Conservation (phyloP, 352 stramenopile genomes). For the Pseudoperonospora humuli region DNA sequence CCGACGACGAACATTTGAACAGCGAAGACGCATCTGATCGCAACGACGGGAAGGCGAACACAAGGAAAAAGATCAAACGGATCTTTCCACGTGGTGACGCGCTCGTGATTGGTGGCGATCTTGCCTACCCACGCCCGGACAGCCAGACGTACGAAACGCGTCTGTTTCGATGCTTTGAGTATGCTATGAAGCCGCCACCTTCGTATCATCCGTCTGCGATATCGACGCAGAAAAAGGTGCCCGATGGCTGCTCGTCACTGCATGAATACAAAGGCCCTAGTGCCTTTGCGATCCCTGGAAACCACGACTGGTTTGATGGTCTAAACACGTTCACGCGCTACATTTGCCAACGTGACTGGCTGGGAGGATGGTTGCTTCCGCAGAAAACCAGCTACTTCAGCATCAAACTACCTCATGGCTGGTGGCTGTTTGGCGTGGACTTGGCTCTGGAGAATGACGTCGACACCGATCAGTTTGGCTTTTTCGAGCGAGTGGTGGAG, state of each 20-base stretch:
- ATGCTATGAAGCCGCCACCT: constrained; percentile 87
- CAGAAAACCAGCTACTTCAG: constrained; percentile 91
- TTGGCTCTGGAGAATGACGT: constrained; percentile 89
- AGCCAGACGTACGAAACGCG: constrained; percentile 85
- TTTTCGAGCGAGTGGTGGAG: constrained; percentile 82
- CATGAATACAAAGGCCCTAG: constrained; percentile 62
- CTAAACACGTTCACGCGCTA: constrained; percentile 89
- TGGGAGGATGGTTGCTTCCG: constrained; percentile 88
- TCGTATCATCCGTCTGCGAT: constrained; percentile 86
- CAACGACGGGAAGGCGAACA: constrained; percentile 21
- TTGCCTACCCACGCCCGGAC: constrained; percentile 89
- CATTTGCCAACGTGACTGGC: constrained; percentile 87
- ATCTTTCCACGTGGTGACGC: constrained; percentile 80
- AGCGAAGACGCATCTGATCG: constrained; percentile 1
- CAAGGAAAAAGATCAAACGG: constrained; percentile 32
- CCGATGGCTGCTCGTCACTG: constrained; percentile 37
- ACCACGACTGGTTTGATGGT: constrained; percentile 93
- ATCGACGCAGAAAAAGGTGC: constrained; percentile 74
- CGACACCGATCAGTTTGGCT: constrained; percentile 89
- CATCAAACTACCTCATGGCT: constrained; percentile 84
- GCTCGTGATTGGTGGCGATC: constrained; percentile 88
- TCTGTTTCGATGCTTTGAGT: constrained; percentile 89
- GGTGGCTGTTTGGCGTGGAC: constrained; percentile 90
- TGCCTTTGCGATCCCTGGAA: constrained; percentile 81
- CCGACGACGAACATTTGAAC: constrained; percentile 9